These are phyloP conservation scores for Polysphondylium violaceum DNA, from an alignment of 78 protist species.

Conservation along the genomic window DNA sequence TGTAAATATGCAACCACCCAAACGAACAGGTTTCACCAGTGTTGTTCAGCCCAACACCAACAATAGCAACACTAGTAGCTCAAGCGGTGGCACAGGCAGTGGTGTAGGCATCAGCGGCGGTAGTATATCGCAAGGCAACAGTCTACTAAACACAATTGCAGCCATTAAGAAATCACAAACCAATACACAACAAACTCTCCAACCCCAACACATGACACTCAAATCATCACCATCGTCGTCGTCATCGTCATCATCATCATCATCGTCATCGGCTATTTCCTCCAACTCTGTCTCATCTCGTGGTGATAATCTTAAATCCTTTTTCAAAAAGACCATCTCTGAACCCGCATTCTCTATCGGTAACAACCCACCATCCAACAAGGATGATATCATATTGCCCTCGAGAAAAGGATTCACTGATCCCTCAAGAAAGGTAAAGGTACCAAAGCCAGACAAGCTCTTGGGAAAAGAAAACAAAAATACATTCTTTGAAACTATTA, in stretches of 20 bases:
- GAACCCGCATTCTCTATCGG: conserved; percentile 40
- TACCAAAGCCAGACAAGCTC: conserved; percentile 45
- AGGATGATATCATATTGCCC: conserved; percentile 18
- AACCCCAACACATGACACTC: conserved; percentile 2
- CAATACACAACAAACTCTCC: conserved; percentile 19
- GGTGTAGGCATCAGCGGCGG: background rate
- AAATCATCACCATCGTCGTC: conserved; percentile 22
- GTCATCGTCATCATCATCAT: too few relatives aligned
- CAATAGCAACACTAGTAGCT: background rate
- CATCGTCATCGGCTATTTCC: too few relatives aligned
- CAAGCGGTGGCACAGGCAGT: background rate
- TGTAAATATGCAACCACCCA: background rate
- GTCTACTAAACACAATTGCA: background rate
- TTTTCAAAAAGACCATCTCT: conserved; percentile 37
- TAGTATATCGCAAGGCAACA: background rate
- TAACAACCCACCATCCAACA: background rate
- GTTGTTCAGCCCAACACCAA: background rate
- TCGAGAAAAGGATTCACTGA: conserved; percentile 65
- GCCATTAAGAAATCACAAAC: background rate
- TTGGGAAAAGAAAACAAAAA: conserved; percentile 35
- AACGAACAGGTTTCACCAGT: too few relatives aligned
- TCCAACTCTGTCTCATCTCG: conserved; percentile 5
- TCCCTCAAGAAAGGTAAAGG: conserved; percentile 44
- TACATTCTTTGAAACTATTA: conserved; percentile 36
- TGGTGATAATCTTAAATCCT: conserved; percentile 8